Evolutionary conservation across 345 rosid genomes (phyloP), one percentile per base, ranked within the genome.

Genomic region (Lepidium africanum): DNA sequence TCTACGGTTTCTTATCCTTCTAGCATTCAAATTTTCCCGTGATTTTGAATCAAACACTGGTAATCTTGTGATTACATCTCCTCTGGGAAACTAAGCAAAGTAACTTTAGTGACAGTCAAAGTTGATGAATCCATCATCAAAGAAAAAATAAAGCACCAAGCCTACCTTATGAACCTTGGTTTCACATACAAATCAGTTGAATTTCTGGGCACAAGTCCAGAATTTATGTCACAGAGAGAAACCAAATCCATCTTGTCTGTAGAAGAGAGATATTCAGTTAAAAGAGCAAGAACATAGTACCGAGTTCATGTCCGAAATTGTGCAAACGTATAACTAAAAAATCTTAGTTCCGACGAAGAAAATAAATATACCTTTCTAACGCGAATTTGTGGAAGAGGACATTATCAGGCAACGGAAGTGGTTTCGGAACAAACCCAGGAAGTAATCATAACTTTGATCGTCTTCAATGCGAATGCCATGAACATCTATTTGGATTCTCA

Each of bases 41-140:
- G 72, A 5, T 41, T 13, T 67, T 4, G 9, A 58, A 39, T 67
- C 55, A 37, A 76, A 71, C 37, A 30, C 42, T 1, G 41, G 43
- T 15, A 68, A 12, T 47, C 42, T 75, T 63, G 48, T 48, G 58
- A 50, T 36, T 23, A 12, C 9, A 70, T 19, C 35, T 61, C 65
- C 75, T 19, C 49, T 53, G 72, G 71, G 45, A 66, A 81, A 48
- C 63, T 71, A 76, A 60, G 78, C 58, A 54, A 52, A 67, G 64
- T 27, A 10, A 15, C 19, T 27, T 74, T 67, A 67, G 58, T 72
- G 41, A 72, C 2, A 63, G 25, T 15, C 19, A 54, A 40, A 62
- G 57, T 40, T 50, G 23, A 65, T 58, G 46, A 58, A 58, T 40
- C 55, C 33, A 56, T 36, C 39, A 32, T 27, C 12, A 30, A 52